Conservation (phyloP, 495 filamentous ascomycete species). For the Hypoxylon subgilvum region DNA sequence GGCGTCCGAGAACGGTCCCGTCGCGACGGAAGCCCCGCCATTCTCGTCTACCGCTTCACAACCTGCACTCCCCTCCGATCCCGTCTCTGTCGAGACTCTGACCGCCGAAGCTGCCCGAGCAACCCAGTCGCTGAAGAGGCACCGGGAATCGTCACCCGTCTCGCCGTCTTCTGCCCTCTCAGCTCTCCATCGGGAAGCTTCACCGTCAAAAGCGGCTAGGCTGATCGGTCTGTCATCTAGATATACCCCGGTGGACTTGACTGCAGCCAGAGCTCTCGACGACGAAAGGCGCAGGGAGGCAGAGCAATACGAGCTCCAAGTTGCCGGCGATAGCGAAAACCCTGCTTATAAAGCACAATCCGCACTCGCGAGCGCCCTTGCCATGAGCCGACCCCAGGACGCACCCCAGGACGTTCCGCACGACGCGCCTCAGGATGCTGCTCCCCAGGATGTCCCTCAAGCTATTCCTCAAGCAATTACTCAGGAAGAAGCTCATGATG, state of each 20-base stretch:
- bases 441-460: slow-evolving; percentile 25
- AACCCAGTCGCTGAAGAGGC: slow-evolving; percentile 55
- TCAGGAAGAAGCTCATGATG: slow-evolving; percentile 25
- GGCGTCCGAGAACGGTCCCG: slow-evolving; percentile 53
- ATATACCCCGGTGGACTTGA: slow-evolving; percentile 55
- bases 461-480: slow-evolving; percentile 27
- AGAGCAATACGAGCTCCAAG: slow-evolving; percentile 50
- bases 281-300: slow-evolving; percentile 60
- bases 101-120: slow-evolving; percentile 43
- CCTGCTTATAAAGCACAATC: slow-evolving; percentile 59
- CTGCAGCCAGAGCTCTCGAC: slow-evolving; percentile 61
- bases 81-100: slow-evolving; percentile 42
- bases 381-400: slow-evolving; percentile 59
- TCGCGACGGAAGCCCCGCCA: slow-evolving; percentile 53
- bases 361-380: slow-evolving; percentile 53
- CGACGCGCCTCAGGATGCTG: not conserved
- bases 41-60: slow-evolving; percentile 44
- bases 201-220: slow-evolving; percentile 60
- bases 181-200: slow-evolving; percentile 47
- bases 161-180: slow-evolving; percentile 45
- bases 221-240: slow-evolving; percentile 54
- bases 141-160: slow-evolving; percentile 54
- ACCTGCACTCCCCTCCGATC: slow-evolving; percentile 31
- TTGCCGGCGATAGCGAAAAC: slow-evolving; percentile 55
- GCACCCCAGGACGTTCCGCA: slow-evolving; percentile 15